Conservation (phyloP, 1,284 basidiomycete genomes). For the Cryptococcus sp. region DNA sequence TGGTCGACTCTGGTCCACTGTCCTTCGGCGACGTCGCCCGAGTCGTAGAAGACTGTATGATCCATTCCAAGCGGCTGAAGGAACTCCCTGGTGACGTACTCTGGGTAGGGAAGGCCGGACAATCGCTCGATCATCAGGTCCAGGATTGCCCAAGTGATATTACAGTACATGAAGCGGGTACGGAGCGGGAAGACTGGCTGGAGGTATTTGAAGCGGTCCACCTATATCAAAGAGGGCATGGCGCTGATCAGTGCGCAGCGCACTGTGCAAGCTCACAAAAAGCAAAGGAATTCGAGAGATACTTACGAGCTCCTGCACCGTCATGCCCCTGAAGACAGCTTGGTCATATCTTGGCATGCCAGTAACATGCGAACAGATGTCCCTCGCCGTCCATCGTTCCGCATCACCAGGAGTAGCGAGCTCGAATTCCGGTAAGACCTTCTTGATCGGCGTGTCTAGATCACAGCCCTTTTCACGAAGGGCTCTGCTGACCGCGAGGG, state of each 20-base stretch:
- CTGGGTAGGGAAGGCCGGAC: constrained; percentile 1
- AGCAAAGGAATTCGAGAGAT: neutral
- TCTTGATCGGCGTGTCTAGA: constrained; percentile 1
- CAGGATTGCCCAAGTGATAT: neutral
- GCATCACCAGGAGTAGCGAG: neutral
- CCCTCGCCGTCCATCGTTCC: neutral
- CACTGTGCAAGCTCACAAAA: too few species aligned
- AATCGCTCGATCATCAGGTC: constrained; percentile 5
- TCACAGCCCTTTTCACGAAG: neutral
- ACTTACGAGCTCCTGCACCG: constrained; percentile 1
- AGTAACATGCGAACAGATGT: constrained; percentile 6
- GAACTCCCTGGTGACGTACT: neutral
- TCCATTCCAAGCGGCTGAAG: constrained; percentile 3
- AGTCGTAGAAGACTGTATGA: constrained; percentile 1
- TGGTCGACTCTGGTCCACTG: neutral
- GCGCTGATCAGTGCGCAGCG: too few species aligned
- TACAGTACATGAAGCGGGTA: constrained; percentile 3
- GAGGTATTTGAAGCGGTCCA: neutral
- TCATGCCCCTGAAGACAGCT: neutral
- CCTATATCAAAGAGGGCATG: neutral
- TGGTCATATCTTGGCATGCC: constrained; percentile 5
- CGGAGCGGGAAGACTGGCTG: neutral
- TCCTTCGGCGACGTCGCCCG: neutral
- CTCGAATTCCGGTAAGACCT: neutral
- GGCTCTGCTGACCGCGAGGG: neutral